Base-by-base conservation (phyloP, 2,329 filamentous ascomycete species). In the Aspergillus phoenicis region DNA sequence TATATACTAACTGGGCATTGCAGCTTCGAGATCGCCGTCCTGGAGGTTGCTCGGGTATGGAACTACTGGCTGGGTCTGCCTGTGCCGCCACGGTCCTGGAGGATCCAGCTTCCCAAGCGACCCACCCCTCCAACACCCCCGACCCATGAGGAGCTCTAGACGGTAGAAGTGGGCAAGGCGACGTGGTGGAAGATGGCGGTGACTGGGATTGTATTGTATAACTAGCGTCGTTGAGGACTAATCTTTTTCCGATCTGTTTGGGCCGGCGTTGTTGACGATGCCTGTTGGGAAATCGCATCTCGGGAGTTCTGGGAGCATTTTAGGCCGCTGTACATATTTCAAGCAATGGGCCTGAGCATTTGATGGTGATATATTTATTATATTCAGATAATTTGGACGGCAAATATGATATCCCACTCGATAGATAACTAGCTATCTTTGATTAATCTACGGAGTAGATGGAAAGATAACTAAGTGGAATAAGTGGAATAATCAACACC, bases 21-120 rank as follows among this genome's bases (percentile, higher is more conserved):
- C 61, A 86, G 84, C 52, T 79, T 77, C 57, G 76, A 81, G 56
- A 85, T 90, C 47, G 63, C 81, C 15, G 66, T 83, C 26, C 73
- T 83, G 4, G 88, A 90, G 71, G 59, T 81, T 6, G 77, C 76
- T 26, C 80, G 87, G 41, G 66, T 86, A 28, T 89, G 84, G 79
- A 80, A 84, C 57, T 88, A 79, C 71, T 90, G 86, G 82, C 74
- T 89, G 43, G 88, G 88, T n/a, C 72, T 86, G 60, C 84, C 85
- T 13, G 82, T 88, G 4, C 79, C 80, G 26, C 82, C 83, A 20
- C 78, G 86, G 48, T 79, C 76, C 20, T 89, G 87, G 87, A 80
- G 80, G 67, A 73, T 86, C 24, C 71, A 76, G 56, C 70, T 78
- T 22, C 82, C 81, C n/a, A 72, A 66, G 53, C 60, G 58, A 17